A percentile compares a stretch with the other conserved stretches of the same genome.
phyloP scores from a whole-genome alignment of 306 rosid species.

The Vigna radiata region DNA sequence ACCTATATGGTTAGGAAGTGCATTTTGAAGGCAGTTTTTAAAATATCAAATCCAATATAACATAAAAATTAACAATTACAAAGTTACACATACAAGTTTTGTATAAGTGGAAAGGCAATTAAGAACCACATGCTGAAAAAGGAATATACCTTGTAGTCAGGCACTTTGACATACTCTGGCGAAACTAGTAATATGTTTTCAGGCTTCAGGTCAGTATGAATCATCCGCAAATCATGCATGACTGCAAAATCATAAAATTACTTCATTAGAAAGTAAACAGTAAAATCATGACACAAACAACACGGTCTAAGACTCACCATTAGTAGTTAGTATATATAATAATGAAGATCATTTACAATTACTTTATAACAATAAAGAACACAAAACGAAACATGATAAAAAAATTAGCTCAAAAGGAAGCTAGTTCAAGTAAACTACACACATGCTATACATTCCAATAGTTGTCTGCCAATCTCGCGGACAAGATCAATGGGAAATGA shows the following conservation, averaged over 20 bases:
- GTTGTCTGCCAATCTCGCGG: constrained; percentile 99
- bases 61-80: no score
- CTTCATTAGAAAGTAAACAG: constrained; percentile 11
- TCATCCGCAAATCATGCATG: constrained; percentile 86
- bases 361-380: not conserved
- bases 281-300: not conserved
- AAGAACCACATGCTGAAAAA: not conserved
- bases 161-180: constrained; percentile 73
- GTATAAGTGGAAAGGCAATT: not conserved
- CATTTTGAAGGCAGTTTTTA: not conserved
- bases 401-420: constrained; percentile 32
- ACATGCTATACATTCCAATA: constrained; percentile 99
- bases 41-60: no score
- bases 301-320: not conserved
- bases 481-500: constrained; percentile 99
- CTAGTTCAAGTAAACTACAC: constrained; percentile 85
- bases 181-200: constrained; percentile 85
- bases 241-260: constrained; percentile 57
- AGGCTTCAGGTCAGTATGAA: constrained; percentile 96
- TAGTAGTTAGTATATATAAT: not conserved
- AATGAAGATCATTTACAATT: not conserved
- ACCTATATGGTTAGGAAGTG: not conserved
- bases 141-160: constrained; percentile 64
- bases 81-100: not conserved
- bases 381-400: not conserved